Conservation (phyloP, 352 stramenopile genomes). For the Pythium utonaiense region DNA sequence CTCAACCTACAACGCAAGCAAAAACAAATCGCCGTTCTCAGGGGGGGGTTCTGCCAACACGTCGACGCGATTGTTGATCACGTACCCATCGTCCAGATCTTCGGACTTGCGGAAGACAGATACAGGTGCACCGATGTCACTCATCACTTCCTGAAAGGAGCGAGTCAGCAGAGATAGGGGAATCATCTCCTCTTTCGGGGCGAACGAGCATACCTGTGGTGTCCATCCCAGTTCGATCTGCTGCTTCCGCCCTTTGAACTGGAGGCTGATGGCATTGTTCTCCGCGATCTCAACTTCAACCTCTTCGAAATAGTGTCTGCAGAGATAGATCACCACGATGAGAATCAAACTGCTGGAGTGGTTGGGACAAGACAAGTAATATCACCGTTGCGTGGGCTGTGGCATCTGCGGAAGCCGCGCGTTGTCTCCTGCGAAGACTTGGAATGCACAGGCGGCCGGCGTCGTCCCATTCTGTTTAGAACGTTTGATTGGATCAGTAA, state of each 20-base stretch:
- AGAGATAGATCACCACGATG: background rate
- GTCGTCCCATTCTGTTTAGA: slow-evolving; percentile 65
- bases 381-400: slow-evolving; percentile 47
- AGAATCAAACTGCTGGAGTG: background rate
- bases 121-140: slow-evolving; percentile 64
- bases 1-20: slow-evolving; percentile 38
- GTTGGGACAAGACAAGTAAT: background rate
- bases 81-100: slow-evolving; percentile 62
- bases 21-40: no score
- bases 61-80: no score
- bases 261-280: slow-evolving; percentile 30
- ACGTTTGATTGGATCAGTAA: background rate
- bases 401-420: slow-evolving; percentile 35
- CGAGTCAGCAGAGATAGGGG: background rate
- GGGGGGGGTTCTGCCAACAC: no score
- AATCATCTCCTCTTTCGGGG: background rate
- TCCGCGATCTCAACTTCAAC: slow-evolving; percentile 53
- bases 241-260: slow-evolving; percentile 62
- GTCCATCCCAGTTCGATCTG: slow-evolving; percentile 72
- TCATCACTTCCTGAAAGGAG: slow-evolving; percentile 54
- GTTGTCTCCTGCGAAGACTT: slow-evolving; percentile 61
- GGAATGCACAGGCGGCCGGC: slow-evolving; percentile 62
- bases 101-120: slow-evolving; percentile 79
- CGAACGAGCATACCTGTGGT: slow-evolving; percentile 54
- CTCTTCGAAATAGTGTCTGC: slow-evolving; percentile 73